Evolutionary conservation across 352 stramenopile species (phyloP).

Genomic region (Phytophthora melonis): DNA sequence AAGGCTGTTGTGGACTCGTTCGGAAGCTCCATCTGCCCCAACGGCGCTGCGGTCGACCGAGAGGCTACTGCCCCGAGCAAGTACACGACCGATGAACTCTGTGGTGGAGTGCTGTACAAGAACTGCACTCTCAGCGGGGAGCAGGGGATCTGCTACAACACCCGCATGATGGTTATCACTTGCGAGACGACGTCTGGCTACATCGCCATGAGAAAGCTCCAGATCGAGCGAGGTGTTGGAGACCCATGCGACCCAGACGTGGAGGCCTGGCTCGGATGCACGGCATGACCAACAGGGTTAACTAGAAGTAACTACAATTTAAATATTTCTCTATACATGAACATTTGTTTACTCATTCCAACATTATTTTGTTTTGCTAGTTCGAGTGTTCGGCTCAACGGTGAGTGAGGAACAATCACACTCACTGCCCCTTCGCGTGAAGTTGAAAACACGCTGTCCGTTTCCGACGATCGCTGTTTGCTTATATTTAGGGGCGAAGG

Average conservation of each 20-base stretch:
- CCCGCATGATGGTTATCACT: conserved; percentile 36
- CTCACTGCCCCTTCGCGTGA: no score
- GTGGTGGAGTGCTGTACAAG: conserved; percentile 39
- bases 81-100: conserved; percentile 37
- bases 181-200: conserved; percentile 30
- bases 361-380: no score
- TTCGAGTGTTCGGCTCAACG: no score
- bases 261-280: conserved; percentile 44
- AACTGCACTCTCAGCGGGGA: conserved; percentile 29
- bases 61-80: conserved; percentile 26
- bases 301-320: neutral
- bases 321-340: neutral
- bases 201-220: conserved; percentile 32
- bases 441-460: no score
- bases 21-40: conserved; percentile 7
- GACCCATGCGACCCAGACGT: conserved; percentile 31
- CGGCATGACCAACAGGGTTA: neutral
- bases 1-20: conserved; percentile 11
- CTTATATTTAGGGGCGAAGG: no score
- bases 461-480: no score
- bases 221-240: conserved; percentile 34
- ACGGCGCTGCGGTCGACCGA: conserved; percentile 13
- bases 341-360: no score
- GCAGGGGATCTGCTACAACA: conserved; percentile 46
- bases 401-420: no score